Evolutionary conservation across 2,329 filamentous ascomycete genomes (phyloP).

Genomic region (Plenodomus biglobosus): DNA sequence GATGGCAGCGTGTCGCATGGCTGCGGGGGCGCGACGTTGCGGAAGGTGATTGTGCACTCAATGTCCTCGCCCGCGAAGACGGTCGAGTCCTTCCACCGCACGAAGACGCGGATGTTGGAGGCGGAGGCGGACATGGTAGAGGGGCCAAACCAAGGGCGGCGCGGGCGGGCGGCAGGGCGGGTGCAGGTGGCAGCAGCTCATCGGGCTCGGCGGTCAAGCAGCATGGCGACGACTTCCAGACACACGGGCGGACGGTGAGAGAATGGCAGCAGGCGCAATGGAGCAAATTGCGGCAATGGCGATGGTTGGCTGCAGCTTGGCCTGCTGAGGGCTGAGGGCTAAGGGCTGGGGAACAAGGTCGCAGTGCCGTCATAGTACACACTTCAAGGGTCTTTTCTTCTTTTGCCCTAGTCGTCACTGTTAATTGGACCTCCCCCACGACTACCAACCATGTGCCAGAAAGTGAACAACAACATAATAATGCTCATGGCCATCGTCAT

Average conservation of each 20-base stretch:
- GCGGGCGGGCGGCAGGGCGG: conserved; percentile 30
- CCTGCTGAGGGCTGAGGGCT: no score
- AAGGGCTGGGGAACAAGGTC: no score
- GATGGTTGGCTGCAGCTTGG: neutral
- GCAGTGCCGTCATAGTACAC: no score
- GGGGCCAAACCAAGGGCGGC: conserved; percentile 11
- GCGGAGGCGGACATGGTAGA: conserved; percentile 38
- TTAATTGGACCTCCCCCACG: no score
- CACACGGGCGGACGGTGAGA: conserved; percentile 6
- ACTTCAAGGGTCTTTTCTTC: no score
- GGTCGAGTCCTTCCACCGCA: conserved; percentile 90
- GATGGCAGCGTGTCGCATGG: no score
- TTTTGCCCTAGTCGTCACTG: no score
- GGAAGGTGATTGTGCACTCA: conserved; percentile 94
- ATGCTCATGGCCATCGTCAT: no score
- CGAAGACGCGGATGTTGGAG: conserved; percentile 86
- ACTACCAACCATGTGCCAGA: no score
- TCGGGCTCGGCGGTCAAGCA: conserved; percentile 29
- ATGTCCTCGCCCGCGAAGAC: conserved; percentile 97
- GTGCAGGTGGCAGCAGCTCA: conserved; percentile 39
- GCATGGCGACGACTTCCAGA: conserved; percentile 28
- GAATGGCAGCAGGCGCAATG: no score
- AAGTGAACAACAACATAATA: no score
- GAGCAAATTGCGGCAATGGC: conserved; percentile 5
- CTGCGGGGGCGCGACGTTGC: conserved; percentile 68